phyloP scores from a whole-genome alignment of 257 asterid genomes.

The Scutellaria minor region DNA sequence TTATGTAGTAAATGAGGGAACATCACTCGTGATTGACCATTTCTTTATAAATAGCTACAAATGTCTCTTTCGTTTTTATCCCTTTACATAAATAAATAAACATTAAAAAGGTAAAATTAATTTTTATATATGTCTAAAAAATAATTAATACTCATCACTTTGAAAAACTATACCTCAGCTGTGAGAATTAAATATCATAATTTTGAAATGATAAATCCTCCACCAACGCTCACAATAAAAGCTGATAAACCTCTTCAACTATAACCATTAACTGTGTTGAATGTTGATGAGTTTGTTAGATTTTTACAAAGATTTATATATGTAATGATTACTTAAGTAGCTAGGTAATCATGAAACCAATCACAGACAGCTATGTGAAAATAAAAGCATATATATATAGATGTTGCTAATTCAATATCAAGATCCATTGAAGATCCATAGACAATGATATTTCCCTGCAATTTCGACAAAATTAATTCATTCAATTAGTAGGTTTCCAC shows the following conservation, averaged over 20 bases:
- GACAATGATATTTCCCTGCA: slow-evolving; percentile 50
- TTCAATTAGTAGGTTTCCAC: slow-evolving; percentile 40
- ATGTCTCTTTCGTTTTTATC: no score
- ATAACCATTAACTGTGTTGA: no score
- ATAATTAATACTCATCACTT: no score
- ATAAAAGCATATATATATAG: neutral
- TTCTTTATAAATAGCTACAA: neutral
- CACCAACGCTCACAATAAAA: no score
- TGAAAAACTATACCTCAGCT: no score
- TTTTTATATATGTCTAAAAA: no score
- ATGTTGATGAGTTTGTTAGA: neutral
- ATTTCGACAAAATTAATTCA: slow-evolving; percentile 9
- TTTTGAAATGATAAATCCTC: no score
- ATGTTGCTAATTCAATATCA: slow-evolving; percentile 33
- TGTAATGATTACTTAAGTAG: neutral
- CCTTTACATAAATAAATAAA: no score
- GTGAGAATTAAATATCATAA: no score
- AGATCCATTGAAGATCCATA: slow-evolving; percentile 45
- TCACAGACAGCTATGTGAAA: neutral
- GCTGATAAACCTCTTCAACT: no score
- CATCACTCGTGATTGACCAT: slow-evolving; percentile 38
- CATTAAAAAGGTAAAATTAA: no score
- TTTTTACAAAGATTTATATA: neutral
- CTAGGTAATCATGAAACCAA: neutral
- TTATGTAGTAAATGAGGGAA: slow-evolving; percentile 45